Base-by-base conservation (phyloP, 371 early-diverging fungal genomes). In the Circinella umbellata region DNA sequence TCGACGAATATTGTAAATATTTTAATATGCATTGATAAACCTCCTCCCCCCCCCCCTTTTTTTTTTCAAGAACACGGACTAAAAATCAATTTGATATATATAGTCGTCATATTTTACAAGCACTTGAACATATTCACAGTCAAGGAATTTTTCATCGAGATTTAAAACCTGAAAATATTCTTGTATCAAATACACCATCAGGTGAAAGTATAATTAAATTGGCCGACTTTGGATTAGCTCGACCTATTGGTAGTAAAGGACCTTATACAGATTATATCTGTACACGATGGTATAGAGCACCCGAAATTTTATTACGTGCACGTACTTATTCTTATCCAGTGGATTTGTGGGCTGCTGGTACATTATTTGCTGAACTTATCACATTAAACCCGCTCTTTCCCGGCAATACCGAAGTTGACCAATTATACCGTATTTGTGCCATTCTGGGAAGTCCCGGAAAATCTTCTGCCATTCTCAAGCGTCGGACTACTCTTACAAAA, bases 281-380 rank as follows among this genome's bases (percentile, higher is more conserved):
- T 81, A 98, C 99, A 1, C 85, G 99, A 72, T 98, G 99, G 99
- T 99, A 99, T 81, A 91, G 99, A 47, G 96, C 99, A 4, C 99
- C 99, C 37, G 99, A 99, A 81, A 92, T 99, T 4, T 76, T 99
- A 20, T 83, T 98, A 46, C 90, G 95, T 34, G 91, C 90, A 14
- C 90, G 92, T 3, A 82, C 81, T 49, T 99, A 99, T 71, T 91
- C 94, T n/a, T 94, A 91, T 34, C 96, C 99, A 5, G 95, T 99
- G 35, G 99, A 99, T 79, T 85, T 99, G 35, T 99, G 99, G 99
- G 98, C 99, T 3, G 84, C 97, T 0, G 99, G 99, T 3, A 85
- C 94, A 5, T 98, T 99, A 14, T 84, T 96, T 46, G 94, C 96
- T 15, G 99, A 99, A 81, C 80, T 99, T 15, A 89, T 93, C 60